Base-by-base conservation (phyloP, 352 stramenopile species). In the Globisporangium perplexum region DNA sequence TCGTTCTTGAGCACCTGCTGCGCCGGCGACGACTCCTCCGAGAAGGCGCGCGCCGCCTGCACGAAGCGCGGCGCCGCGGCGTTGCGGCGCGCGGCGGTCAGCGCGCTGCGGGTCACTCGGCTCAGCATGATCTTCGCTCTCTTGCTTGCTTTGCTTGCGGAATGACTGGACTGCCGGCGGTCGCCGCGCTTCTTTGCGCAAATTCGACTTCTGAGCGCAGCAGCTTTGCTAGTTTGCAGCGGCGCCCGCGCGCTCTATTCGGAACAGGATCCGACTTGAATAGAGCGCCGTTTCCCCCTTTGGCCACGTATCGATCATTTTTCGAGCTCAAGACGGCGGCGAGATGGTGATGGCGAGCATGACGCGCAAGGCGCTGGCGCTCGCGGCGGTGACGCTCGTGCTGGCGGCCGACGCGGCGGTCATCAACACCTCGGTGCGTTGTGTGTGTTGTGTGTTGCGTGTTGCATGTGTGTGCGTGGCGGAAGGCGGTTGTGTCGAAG, bases 371-470 rank as follows among this genome's bases (percentile, higher is more conserved):
- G 58, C 30, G 46, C 54, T 62, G 56, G 50, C 59, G 46, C 56
- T 83, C 39, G 44, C 71, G 55, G 55, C 59, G 35, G 44, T 70
- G 56, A 55, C 62, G 45, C 51, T 76, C 56, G 56, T 47, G 24
- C 51, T 51, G 30, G 60, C 57, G 23, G n/a, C 31, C 8, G 53
- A 83, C 24, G 82, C 52, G 22, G 70, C 66, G 24, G 62, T 93
- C 30, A 65, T 93, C 51, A 95, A 93, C 68, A 85, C 76, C 45
- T 86, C 74, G 69, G 80, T 90, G 33, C 43, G 56, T n/a, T n/a
- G n/a, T n/a, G n/a, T n/a, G n/a, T n/a, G n/a, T n/a, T n/a, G n/a
- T n/a, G n/a, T n/a, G n/a, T n/a, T n/a, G n/a, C n/a, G n/a, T n/a
- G n/a, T n/a, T n/a, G n/a, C n/a, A n/a, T n/a, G n/a, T n/a, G n/a